Evolutionary conservation across 2,329 filamentous ascomycete genomes (phyloP), one percentile per base, ranked within the genome.

Genomic region (Nannizzia gypsea): DNA sequence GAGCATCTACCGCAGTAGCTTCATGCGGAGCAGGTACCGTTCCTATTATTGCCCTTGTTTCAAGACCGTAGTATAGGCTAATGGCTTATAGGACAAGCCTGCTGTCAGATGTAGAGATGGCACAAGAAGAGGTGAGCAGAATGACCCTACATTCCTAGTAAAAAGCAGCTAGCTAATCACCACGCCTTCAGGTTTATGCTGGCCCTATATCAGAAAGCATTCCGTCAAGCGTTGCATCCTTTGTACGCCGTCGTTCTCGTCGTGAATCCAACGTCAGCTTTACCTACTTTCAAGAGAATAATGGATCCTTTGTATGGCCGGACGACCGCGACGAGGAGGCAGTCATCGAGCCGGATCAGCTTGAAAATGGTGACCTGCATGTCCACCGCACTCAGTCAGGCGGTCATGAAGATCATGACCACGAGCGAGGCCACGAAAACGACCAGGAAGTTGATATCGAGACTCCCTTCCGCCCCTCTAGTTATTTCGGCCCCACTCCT

Each of bases 101-200:
- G 66, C 86, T 96, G 67, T 90, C 90, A 66, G 90, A 96, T 73
- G 91, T 97, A n/a, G 92, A 96, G 72, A 97, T 99, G 93, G 92
- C 93, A 20, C 90, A 95, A 57, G 89, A 96, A 71, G 92, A 97
- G 82, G 89, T 93, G 70, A 58, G 74, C 67, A 46, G 15, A 50
- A 61, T 24, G 44, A 62, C 57, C 50, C 31, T 38, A 46, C n/a
- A 62, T 64, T 56, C 4, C 64, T 67, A 4, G 24, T 56, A 22
- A 17, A 15, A 40, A 40, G 24, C 4, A 34, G 13, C 4, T 24
- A 15, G 20, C 54, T 22, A 42, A 22, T 56, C 4, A 56, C 31
- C 6, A 6, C 64, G 55, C 40, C 56, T 57, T 61, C 63, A 82
- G 81, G 82, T 95, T 55, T 99, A 92, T 74, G 87, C 92, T 24